Base-by-base conservation (phyloP, 1,284 basidiomycete genomes). In the Tylopilus sp. region DNA sequence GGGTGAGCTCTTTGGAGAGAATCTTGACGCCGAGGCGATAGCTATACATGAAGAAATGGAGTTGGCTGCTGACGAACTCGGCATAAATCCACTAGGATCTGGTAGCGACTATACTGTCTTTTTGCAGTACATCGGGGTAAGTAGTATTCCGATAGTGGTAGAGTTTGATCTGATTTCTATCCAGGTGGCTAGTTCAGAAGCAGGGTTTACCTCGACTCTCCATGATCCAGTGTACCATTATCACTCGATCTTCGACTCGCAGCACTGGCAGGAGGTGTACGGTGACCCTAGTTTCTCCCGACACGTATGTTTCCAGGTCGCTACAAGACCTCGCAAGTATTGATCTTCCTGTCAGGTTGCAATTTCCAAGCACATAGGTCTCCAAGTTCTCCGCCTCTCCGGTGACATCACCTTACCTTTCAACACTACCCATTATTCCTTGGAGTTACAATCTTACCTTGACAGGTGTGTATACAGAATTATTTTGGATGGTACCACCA, bases 31-130 rank as follows among this genome's bases (percentile, higher is more conserved):
- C 19, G 73, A 71, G 26, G 67, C 71, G n/a, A 40, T 61, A 15
- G 61, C 56, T 26, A 43, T 61, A 52, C 63, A 72, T 37, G 45
- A 67, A 43, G 61, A 60, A 40, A 52, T 59, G 36, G 50, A 61
- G 43, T 53, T 49, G n/a, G 53, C 53, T n/a, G 49, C 54, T 2
- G 63, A 71, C 22, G 56, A 58, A 36, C 37, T 67, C 25, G 75
- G 75, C 13, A 62, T 82, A 42, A 56, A 52, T 0, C 72, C 74
- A 8, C 66, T 83, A 5, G 81, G 82, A 33, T 82, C 81, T 20
- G 82, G 90, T 25, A 87, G 79, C 52, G 90, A 93, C 69, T 93
- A 77, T 62, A 92, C 91, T 11, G 81, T 88, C 11, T 92, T 86
- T 67, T 65, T 83, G 57, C 80, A 83, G 61, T 68, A 72, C 26